Evolutionary conservation across 805 yeast genomes (phyloP).

Genomic region (Lipomyces japonicus): DNA sequence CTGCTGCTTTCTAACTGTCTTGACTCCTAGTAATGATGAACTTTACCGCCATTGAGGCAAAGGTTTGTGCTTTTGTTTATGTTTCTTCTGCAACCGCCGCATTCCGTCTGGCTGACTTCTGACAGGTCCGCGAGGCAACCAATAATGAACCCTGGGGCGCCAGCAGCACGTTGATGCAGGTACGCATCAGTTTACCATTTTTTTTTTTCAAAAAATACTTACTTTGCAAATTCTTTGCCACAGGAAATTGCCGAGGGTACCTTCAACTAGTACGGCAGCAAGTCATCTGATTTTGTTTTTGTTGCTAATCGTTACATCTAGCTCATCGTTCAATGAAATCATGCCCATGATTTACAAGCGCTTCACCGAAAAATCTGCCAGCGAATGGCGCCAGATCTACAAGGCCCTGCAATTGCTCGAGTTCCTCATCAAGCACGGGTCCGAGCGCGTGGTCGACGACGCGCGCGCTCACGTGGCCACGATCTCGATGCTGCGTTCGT

Average conservation of each 20-base stretch:
- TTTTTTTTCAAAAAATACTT: background rate
- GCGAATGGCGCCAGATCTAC: conserved; percentile 97
- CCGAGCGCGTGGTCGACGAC: conserved; percentile 93
- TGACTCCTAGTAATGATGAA: conserved; percentile 65
- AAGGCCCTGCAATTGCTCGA: conserved; percentile 90
- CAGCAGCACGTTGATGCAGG: conserved; percentile 79
- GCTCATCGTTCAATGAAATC: conserved; percentile 44
- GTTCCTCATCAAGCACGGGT: conserved; percentile 84
- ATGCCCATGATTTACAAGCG: conserved; percentile 58
- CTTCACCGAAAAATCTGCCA: conserved; percentile 92
- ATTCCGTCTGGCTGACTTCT: background rate
- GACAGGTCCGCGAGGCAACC: conserved; percentile 78
- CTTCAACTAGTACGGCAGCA: conserved; percentile 49
- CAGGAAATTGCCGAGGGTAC: conserved; percentile 89
- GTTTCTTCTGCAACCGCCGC: too few relatives aligned
- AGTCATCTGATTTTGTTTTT: background rate
- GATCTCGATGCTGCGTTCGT: conserved; percentile 81
- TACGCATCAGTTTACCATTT: conserved; percentile 16
- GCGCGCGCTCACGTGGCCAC: conserved; percentile 77
- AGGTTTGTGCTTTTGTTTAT: conserved; percentile 48
- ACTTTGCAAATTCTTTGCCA: background rate
- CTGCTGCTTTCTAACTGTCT: conserved; percentile 21
- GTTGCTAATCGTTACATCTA: background rate
- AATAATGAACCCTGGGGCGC: conserved; percentile 99
- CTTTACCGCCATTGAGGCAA: conserved; percentile 93